Conservation (phyloP, 805 yeast genomes). For the Ogataea pini region DNA sequence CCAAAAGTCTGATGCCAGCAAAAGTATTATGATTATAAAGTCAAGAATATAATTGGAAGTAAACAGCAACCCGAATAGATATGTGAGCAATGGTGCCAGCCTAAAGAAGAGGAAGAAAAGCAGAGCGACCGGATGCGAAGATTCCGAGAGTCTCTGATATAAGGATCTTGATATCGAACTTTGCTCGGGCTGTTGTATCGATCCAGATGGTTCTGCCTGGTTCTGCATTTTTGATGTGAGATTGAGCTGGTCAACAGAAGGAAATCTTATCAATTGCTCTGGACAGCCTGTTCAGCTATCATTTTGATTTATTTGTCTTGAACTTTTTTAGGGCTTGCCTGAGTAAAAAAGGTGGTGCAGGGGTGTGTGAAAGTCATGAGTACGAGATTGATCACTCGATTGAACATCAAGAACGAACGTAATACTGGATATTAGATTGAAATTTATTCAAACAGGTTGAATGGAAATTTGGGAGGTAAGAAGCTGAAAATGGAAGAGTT, state of each 20-base stretch:
- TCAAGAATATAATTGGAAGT: constrained; percentile 68
- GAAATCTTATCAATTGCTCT: too few species aligned
- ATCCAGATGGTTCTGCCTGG: constrained; percentile 10
- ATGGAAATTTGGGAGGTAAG: too few species aligned
- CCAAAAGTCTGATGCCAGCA: constrained; percentile 92
- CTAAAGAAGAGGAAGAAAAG: constrained; percentile 64
- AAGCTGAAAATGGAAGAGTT: too few species aligned
- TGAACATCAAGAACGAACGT: too few species aligned
- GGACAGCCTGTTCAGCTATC: constrained; percentile 1
- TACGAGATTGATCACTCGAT: too few species aligned
- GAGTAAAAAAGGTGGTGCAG: too few species aligned
- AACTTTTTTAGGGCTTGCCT: too few species aligned
- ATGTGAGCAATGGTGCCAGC: constrained; percentile 61
- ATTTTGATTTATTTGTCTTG: background rate
- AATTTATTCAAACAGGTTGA: too few species aligned
- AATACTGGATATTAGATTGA: too few species aligned
- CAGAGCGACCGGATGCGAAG: constrained; percentile 83
- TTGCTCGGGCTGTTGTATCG: constrained; percentile 9
- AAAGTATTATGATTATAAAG: constrained; percentile 73
- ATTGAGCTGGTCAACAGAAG: too few species aligned
- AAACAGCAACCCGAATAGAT: constrained; percentile 70
- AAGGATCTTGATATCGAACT: constrained; percentile 34
- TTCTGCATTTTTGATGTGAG: background rate
- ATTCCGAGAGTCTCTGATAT: constrained; percentile 54
- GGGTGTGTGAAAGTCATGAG: too few species aligned